Evolutionary conservation across 306 rosid genomes (phyloP).

Genomic region (Casuarina equisetifolia): DNA sequence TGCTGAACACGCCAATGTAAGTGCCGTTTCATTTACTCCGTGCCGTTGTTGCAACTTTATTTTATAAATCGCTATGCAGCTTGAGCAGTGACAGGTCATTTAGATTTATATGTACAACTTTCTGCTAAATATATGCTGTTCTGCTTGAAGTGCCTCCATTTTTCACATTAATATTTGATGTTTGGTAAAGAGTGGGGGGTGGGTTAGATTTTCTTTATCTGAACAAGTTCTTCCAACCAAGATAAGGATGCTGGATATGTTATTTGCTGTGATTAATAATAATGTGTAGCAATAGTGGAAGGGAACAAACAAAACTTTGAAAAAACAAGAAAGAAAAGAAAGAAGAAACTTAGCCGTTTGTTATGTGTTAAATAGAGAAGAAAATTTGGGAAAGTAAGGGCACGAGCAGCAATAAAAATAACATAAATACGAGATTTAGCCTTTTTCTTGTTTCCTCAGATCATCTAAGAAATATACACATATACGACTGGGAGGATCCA

Average conservation of each 20-base stretch:
- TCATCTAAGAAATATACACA: neutral
- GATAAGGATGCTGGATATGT: neutral
- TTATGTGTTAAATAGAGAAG: neutral
- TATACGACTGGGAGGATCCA: neutral
- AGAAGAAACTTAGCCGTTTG: neutral
- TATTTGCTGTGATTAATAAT: neutral
- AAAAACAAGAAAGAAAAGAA: neutral
- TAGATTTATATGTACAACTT: neutral
- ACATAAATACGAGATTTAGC: neutral
- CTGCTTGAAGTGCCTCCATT: neutral
- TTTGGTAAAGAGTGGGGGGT: neutral
- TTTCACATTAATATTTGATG: neutral
- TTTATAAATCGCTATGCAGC: neutral
- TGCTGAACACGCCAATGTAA: constrained; percentile 85
- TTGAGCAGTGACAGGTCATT: neutral
- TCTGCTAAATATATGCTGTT: constrained; percentile 3
- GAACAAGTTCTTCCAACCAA: neutral
- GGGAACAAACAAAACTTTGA: neutral
- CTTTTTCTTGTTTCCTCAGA: neutral
- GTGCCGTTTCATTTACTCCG: constrained; percentile 31
- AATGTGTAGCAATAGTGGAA: neutral
- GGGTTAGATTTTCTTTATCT: neutral
- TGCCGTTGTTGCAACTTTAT: neutral
- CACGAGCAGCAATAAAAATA: neutral
- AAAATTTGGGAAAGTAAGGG: neutral